Evolutionary conservation across 768 basidiomycete genomes (phyloP).

Genomic region (Rhodosporidiobolus sp.): DNA sequence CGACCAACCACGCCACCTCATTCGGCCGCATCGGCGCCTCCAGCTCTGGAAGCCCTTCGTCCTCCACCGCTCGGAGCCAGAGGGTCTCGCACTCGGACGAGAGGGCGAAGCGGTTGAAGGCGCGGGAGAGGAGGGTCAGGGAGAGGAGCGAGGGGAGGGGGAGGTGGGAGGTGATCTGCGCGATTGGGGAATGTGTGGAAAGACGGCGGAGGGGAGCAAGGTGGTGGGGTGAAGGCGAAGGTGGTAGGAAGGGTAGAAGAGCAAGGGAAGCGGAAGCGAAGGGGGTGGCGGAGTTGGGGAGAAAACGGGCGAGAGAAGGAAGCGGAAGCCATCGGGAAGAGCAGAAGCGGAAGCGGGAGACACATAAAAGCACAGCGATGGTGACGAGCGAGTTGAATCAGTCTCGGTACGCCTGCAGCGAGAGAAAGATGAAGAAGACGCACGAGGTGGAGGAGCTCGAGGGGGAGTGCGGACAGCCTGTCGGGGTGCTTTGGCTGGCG

Average conservation of each 20-base stretch:
- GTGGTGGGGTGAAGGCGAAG: not conserved
- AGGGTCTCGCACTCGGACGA: not conserved
- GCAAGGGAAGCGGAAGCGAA: too few relatives aligned
- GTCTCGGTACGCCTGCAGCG: not conserved
- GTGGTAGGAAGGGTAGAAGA: not conserved
- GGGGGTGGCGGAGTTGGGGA: too few relatives aligned
- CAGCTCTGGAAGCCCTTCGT: constrained; percentile 8
- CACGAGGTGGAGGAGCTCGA: constrained; percentile 22
- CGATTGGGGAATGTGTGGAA: not conserved
- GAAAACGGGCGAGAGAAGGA: too few relatives aligned
- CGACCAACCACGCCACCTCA: constrained; percentile 9
- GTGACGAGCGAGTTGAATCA: too few relatives aligned
- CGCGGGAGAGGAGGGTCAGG: constrained; percentile 6
- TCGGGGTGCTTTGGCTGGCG: not conserved
- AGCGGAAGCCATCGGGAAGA: too few relatives aligned
- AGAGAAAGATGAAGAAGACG: not conserved
- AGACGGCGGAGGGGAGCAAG: not conserved
- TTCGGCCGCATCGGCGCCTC: constrained; percentile 12
- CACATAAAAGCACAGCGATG: not conserved
- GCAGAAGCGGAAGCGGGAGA: not conserved
- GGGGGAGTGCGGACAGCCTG: not conserved
- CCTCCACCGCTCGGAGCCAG: constrained; percentile 9
- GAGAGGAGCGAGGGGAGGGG: constrained; percentile 5
- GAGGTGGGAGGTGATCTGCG: constrained; percentile 12
- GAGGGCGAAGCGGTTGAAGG: constrained; percentile 6